Evolutionary conservation across 768 basidiomycete genomes (phyloP), one percentile per base, ranked within the genome.

Genomic region (Xanthoconium stramineum): DNA sequence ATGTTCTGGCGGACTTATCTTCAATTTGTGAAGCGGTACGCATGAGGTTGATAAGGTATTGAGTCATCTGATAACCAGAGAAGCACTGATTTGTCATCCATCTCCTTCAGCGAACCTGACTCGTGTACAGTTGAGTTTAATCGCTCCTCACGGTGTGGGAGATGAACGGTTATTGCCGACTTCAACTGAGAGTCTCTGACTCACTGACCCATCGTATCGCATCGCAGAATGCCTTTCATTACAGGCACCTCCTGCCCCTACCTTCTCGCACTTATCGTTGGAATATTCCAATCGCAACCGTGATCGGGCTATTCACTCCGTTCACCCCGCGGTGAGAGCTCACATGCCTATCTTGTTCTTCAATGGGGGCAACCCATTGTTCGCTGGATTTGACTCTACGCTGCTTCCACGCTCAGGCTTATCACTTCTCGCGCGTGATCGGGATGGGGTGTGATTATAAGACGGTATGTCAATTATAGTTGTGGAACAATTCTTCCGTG

Each of bases 381-480:
- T 55, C 59, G 63, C 63, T 55, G 33, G 10, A 62, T 65, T 64
- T 37, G 58, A 61, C 38, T 8, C 32, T 32, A 1, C 36, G 32
- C 50, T 49, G 33, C 50, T 29, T 54, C 33, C 43, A 42, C 45
- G 59, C 45, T 38, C 44, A 17, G 14, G 30, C 30, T 47, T 39
- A 51, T 58, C 57, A 36, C 32, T 9, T 24, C 28, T 42, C 19
- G 19, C 20, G 36, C 17, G 35, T 37, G 48, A 45, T 47, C 24
- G 20, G 29, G 33, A 43, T 33, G 40, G n/a, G 8, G 47, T 52
- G 61, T 61, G 61, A 62, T 59, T 54, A 62, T 63, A 63, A 28
- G 60, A 40, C 32, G 38, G 40, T 30, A 30, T 35, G 42, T 52
- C 14, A 58, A 47, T 47, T 61, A 61, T 56, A 52, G 53, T 47